phyloP scores from a whole-genome alignment of 1,139 yeast genomes.

The Saccharomyces hybrid region DNA sequence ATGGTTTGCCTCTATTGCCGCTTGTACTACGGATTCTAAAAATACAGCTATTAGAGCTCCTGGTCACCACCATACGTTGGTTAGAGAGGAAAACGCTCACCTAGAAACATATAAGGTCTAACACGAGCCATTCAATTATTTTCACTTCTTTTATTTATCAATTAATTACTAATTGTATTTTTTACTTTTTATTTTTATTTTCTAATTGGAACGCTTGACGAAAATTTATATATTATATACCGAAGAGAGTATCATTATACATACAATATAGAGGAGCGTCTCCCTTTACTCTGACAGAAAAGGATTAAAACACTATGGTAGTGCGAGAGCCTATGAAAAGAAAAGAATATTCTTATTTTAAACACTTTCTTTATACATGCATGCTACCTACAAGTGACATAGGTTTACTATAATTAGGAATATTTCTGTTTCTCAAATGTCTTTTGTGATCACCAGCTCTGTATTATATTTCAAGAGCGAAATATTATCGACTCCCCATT shows the following conservation, averaged over 20 bases:
- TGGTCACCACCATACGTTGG: conserved; percentile 52
- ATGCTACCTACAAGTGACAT: no score
- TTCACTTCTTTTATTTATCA: neutral
- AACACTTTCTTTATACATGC: neutral
- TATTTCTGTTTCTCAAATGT: neutral
- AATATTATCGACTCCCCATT: conserved; percentile 30
- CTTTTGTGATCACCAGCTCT: conserved; percentile 6
- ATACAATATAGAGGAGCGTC: neutral
- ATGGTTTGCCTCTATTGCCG: conserved; percentile 59
- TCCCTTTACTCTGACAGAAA: neutral
- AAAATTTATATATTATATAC: neutral
- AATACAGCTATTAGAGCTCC: conserved; percentile 41
- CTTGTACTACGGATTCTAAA: conserved; percentile 39
- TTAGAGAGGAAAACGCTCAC: conserved; percentile 43
- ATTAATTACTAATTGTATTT: neutral
- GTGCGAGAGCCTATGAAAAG: no score
- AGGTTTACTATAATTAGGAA: neutral
- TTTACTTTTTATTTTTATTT: neutral
- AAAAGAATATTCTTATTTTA: neutral
- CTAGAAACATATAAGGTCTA: conserved; percentile 36
- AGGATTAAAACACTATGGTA: neutral
- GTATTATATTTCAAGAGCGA: conserved; percentile 18
- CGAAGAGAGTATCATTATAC: neutral
- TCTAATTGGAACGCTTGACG: neutral
- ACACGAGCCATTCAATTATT: neutral